phyloP scores from a whole-genome alignment of 306 rosid species.

The Canavalia ensiformis region DNA sequence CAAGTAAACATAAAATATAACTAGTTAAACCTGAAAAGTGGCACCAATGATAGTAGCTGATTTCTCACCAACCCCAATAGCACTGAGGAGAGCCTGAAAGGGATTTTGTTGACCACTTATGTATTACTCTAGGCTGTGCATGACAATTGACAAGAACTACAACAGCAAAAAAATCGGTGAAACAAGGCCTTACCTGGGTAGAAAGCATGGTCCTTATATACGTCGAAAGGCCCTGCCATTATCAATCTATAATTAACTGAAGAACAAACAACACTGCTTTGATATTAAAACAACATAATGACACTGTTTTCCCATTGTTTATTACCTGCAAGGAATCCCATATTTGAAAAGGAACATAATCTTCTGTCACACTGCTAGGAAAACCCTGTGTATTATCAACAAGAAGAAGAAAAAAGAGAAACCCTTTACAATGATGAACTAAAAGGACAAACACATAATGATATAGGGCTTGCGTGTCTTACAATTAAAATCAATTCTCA shows the following conservation, averaged over 20 bases:
- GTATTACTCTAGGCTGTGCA: neutral
- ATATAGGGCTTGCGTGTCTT: too few relatives aligned
- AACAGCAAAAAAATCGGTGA: neutral
- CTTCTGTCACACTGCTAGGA: constrained; percentile 94
- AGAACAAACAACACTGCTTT: constrained; percentile 26
- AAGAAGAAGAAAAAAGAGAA: neutral
- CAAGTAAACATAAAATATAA: constrained; percentile 30
- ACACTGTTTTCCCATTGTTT: constrained; percentile 9
- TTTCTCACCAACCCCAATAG: constrained; percentile 98
- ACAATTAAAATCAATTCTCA: too few relatives aligned
- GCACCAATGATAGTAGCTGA: constrained; percentile 97
- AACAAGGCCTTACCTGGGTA: constrained; percentile 75
- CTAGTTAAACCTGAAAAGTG: constrained; percentile 84
- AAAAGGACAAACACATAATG: constrained; percentile 29
- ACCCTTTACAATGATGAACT: constrained; percentile 15
- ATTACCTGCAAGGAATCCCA: constrained; percentile 96
- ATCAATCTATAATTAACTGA: constrained; percentile 36
- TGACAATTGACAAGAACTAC: neutral
- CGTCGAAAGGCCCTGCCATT: constrained; percentile 85
- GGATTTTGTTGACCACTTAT: constrained; percentile 31
- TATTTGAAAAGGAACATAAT: constrained; percentile 92
- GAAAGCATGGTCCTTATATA: constrained; percentile 97
- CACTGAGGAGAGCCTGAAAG: constrained; percentile 86
- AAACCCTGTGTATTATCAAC: constrained; percentile 68
- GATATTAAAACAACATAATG: constrained; percentile 29